These are phyloP conservation scores for Dendrocalamus sinicus DNA, from an alignment of 176 grass and related monocot species.

Conservation along the genomic window DNA sequence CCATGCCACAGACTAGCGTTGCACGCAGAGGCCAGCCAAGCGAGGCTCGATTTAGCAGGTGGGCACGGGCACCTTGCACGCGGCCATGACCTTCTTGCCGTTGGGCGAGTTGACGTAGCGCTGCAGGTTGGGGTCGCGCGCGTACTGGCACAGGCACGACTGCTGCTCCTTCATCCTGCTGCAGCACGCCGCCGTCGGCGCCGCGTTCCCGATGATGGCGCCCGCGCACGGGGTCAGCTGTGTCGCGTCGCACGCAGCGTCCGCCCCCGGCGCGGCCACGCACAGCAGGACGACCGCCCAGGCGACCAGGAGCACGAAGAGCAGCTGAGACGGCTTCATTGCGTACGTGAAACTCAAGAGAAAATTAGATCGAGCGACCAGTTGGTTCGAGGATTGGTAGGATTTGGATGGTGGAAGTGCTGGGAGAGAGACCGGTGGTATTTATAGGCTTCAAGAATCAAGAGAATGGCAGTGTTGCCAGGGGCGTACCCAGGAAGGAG, in stretches of 20 bases:
- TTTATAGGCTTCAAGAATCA: conserved; percentile 29
- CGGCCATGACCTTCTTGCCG: conserved; percentile 49
- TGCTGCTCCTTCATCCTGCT: conserved; percentile 63
- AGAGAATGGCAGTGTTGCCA: not conserved
- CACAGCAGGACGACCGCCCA: not conserved
- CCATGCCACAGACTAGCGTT: not conserved
- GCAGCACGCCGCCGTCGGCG: conserved; percentile 61
- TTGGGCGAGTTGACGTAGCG: conserved; percentile 63
- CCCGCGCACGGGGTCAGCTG: conserved; percentile 66
- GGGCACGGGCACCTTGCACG: conserved; percentile 54
- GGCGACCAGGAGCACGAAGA: not conserved
- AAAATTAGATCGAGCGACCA: not conserved
- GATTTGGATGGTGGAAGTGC: not conserved
- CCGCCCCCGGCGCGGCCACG: conserved; percentile 30
- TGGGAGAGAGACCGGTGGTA: not conserved
- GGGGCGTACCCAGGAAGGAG: too few species aligned
- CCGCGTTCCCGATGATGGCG: conserved; percentile 52
- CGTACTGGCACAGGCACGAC: conserved; percentile 85
- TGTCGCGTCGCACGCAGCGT: conserved; percentile 54
- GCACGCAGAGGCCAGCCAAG: not conserved
- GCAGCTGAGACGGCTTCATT: conserved; percentile 16
- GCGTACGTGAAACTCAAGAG: not conserved
- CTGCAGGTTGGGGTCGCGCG: conserved; percentile 63
- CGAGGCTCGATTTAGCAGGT: conserved; percentile 32
- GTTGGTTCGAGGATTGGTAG: not conserved